Conservation (phyloP, 176 grass and related monocot species). For the Thalia dealbata region DNA sequence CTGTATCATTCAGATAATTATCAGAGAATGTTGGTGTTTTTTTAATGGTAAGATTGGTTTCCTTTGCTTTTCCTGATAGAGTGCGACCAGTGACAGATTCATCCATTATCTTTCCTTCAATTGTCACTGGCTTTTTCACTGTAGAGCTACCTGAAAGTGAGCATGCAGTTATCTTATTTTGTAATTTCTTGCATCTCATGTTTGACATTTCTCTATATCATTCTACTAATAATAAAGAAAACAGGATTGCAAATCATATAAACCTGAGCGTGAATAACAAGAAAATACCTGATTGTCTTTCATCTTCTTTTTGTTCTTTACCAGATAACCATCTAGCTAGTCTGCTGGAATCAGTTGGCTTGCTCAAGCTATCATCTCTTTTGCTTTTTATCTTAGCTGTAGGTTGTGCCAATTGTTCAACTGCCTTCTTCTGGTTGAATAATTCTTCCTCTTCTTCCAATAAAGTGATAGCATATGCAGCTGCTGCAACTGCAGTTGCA, state of each 20-base stretch:
- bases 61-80: constrained; percentile 21
- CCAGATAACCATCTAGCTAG: constrained; percentile 48
- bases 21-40: constrained; percentile 36
- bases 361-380: constrained; percentile 39
- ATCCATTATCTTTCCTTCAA: constrained; percentile 6
- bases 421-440: constrained; percentile 28
- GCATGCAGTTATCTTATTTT: constrained; percentile 13
- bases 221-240: not conserved
- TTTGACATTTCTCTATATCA: not conserved
- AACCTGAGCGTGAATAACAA: not conserved
- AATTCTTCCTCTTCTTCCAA: constrained; percentile 55
- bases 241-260: not conserved
- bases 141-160: not conserved
- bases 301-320: constrained; percentile 35
- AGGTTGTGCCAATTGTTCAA: constrained; percentile 5
- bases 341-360: constrained; percentile 35
- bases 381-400: constrained; percentile 7
- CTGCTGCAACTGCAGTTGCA: constrained; percentile 54
- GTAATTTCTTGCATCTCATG: not conserved
- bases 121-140: not conserved
- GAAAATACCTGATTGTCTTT: constrained; percentile 46
- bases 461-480: constrained; percentile 54
- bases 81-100: constrained; percentile 19
- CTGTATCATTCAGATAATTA: constrained; percentile 32
- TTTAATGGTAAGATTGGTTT: constrained; percentile 26